phyloP scores from a whole-genome alignment of 2,329 filamentous ascomycete species.

The Penicillium capsulatum region DNA sequence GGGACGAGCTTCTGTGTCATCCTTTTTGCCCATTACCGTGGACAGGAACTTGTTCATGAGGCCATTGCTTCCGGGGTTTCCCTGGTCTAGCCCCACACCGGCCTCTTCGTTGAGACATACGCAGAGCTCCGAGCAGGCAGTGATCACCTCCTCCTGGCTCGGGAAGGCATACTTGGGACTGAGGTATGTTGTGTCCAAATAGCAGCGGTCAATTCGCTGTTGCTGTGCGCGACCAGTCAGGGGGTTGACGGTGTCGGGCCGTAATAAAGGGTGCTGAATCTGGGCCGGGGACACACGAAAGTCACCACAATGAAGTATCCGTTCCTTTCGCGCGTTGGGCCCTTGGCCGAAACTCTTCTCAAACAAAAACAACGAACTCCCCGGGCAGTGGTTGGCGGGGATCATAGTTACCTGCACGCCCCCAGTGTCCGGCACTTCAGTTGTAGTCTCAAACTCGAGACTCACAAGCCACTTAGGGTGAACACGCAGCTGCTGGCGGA shows the following conservation, averaged over 20 bases:
- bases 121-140: slow-evolving; percentile 82
- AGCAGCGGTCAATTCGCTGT: slow-evolving; percentile 91
- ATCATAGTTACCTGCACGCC: slow-evolving; percentile 92
- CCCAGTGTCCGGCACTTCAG: slow-evolving; percentile 74
- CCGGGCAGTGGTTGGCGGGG: slow-evolving; percentile 92
- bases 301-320: slow-evolving; percentile 91
- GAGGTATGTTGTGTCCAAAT: slow-evolving; percentile 94
- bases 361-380: slow-evolving; percentile 89
- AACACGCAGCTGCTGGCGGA: slow-evolving; percentile 79
- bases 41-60: slow-evolving; percentile 62
- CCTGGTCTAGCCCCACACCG: slow-evolving; percentile 52
- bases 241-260: slow-evolving; percentile 67
- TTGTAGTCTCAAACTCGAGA: slow-evolving; percentile 75
- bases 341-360: slow-evolving; percentile 68
- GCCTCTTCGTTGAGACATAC: slow-evolving; percentile 67
- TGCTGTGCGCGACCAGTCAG: slow-evolving; percentile 67
- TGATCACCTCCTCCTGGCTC: slow-evolving; percentile 79
- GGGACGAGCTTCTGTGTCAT: slow-evolving; percentile 24
- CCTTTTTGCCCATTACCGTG: slow-evolving; percentile 29
- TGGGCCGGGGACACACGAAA: slow-evolving; percentile 88
- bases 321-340: slow-evolving; percentile 59
- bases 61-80: slow-evolving; percentile 52
- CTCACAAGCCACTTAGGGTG: slow-evolving; percentile 80
- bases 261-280: slow-evolving; percentile 73
- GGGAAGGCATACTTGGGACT: slow-evolving; percentile 95